Conservation (phyloP, 805 yeast genomes). For the Myxozyma kluyveri region DNA sequence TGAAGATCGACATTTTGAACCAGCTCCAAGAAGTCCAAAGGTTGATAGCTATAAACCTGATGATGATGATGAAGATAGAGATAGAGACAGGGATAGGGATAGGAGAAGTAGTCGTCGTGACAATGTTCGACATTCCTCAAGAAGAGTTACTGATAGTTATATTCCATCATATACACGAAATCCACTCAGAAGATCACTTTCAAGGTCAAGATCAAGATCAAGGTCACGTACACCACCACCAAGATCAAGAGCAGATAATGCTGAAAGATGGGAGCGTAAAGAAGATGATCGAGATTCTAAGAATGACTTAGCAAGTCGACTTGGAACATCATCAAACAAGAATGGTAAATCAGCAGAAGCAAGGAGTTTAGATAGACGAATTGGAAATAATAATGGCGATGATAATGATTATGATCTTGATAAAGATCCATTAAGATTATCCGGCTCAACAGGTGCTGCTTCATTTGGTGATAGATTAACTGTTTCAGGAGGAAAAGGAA, state of each 20-base stretch:
- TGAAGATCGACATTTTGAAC: slow-evolving; percentile 8
- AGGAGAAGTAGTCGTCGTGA: too few relatives aligned
- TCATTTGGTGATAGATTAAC: slow-evolving; percentile 3
- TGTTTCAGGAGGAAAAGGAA: background rate
- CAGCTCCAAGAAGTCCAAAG: too few relatives aligned
- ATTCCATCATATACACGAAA: background rate
- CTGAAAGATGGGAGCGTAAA: background rate
- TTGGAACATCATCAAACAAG: background rate
- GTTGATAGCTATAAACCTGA: slow-evolving; percentile 7
- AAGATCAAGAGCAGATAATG: background rate
- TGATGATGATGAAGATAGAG: too few relatives aligned
- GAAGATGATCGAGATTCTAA: background rate
- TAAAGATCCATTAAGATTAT: background rate
- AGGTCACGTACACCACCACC: background rate
- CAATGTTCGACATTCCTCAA: background rate
- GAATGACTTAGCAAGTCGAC: slow-evolving; percentile 9
- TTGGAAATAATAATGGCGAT: background rate
- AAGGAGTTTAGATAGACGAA: background rate
- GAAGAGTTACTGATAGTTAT: background rate
- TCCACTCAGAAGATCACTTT: background rate
- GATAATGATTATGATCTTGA: background rate
- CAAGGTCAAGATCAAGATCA: background rate
- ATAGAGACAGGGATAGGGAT: too few relatives aligned
- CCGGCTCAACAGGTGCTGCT: background rate
- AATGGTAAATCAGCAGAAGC: background rate